Evolutionary conservation across 768 basidiomycete genomes (phyloP).

Genomic region (Xerocomus spinulosus): DNA sequence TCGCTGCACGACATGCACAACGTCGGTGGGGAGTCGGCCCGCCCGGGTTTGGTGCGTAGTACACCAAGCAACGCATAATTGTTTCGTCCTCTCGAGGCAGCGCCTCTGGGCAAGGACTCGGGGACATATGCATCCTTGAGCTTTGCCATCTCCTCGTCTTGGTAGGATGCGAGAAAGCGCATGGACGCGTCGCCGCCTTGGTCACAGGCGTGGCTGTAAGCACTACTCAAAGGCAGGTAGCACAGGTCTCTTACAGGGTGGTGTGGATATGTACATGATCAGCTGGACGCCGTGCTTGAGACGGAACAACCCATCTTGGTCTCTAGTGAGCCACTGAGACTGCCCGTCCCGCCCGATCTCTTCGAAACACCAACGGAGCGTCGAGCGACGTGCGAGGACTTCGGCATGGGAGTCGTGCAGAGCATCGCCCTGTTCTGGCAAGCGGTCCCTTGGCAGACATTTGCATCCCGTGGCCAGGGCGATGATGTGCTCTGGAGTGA

Average conservation of each 20-base stretch:
- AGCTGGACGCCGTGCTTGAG: slow-evolving; percentile 47
- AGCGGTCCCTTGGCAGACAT: slow-evolving; percentile 61
- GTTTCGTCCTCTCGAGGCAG: slow-evolving; percentile 69
- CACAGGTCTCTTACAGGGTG: slow-evolving; percentile 48
- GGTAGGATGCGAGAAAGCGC: slow-evolving; percentile 66
- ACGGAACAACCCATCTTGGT: slow-evolving; percentile 37
- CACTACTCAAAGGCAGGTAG: no score
- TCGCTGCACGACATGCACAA: slow-evolving; percentile 91
- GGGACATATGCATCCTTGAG: slow-evolving; percentile 51
- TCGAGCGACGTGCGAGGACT: slow-evolving; percentile 78
- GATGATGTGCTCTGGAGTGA: slow-evolving; percentile 45
- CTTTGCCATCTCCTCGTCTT: slow-evolving; percentile 67
- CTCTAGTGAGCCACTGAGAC: slow-evolving; percentile 49
- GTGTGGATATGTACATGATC: slow-evolving; percentile 72
- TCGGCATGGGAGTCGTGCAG: slow-evolving; percentile 92
- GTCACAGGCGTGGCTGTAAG: no score
- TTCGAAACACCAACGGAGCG: slow-evolving; percentile 73
- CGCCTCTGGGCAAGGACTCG: slow-evolving; percentile 32
- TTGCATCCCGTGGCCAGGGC: slow-evolving; percentile 82
- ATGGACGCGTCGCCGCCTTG: slow-evolving; percentile 89
- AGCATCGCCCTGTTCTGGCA: slow-evolving; percentile 68
- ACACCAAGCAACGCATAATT: slow-evolving; percentile 72
- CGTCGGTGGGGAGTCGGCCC: slow-evolving; percentile 83
- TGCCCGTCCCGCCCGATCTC: slow-evolving; percentile 44
- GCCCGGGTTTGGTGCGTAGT: slow-evolving; percentile 90